Percentiles rank a stretch among this genome's conserved stretches.
Conservation (phyloP, 495 filamentous ascomycete genomes). For the Penicillium egyptiacum region DNA sequence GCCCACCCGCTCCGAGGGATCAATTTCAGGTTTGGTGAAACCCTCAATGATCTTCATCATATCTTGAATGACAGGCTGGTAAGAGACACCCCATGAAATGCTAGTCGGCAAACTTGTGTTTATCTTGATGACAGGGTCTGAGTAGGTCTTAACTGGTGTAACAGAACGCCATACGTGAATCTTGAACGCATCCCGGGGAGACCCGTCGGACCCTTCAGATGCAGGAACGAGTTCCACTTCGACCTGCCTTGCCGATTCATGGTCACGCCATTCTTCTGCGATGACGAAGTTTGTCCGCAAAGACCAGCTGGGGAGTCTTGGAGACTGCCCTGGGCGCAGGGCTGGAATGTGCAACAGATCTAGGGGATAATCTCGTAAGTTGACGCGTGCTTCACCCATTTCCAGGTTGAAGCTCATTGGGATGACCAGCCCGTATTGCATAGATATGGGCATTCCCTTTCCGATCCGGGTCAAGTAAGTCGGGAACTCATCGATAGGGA, state of each 20-base stretch:
- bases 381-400: conserved; percentile 86
- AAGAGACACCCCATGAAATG: conserved; percentile 95
- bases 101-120: conserved; percentile 88
- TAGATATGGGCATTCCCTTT: conserved; percentile 92
- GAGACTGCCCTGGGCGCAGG: conserved; percentile 74
- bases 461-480: conserved; percentile 83
- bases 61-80: conserved; percentile 97
- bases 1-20: conserved; percentile 88
- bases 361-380: conserved; percentile 87
- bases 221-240: conserved; percentile 84
- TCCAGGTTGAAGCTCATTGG: conserved; percentile 87
- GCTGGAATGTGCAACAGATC: conserved; percentile 89
- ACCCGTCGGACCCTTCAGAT: conserved; percentile 47
- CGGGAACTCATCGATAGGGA: conserved; percentile 75
- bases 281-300: conserved; percentile 93
- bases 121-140: conserved; percentile 85
- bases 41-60: conserved; percentile 99
- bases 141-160: conserved; percentile 94
- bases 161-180: conserved; percentile 90
- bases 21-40: conserved; percentile 92
- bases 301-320: conserved; percentile 76
- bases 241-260: conserved; percentile 74
- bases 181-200: conserved; percentile 55
- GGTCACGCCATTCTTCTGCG: conserved; percentile 84
- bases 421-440: conserved; percentile 82